phyloP scores from a whole-genome alignment of 2,329 filamentous ascomycete species.

The Trichoderma pleuroti region DNA sequence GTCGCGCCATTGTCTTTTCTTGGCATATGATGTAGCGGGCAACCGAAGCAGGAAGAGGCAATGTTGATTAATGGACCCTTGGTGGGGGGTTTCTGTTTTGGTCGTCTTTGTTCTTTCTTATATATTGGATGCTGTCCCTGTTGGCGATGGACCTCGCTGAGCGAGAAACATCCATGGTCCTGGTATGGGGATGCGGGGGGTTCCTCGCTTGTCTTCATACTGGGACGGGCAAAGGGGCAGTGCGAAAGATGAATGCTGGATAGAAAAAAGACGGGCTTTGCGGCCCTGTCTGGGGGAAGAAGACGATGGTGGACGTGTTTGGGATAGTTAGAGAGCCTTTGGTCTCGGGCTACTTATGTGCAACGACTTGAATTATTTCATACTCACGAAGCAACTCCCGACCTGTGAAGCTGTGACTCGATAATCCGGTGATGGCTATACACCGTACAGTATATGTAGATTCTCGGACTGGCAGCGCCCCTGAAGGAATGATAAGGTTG shows the following conservation, averaged over 20 bases:
- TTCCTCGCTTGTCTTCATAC: not conserved
- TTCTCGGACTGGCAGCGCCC: not conserved
- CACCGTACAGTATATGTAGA: not conserved
- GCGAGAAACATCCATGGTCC: not conserved
- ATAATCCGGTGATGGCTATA: not conserved
- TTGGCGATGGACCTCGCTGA: not conserved
- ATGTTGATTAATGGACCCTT: not conserved
- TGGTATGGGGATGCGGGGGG: not conserved
- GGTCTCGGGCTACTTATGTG: conserved; percentile 1
- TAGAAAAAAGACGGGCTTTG: not conserved
- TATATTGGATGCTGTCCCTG: not conserved
- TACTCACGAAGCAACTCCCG: not conserved
- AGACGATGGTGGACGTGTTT: not conserved
- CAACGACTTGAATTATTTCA: conserved; percentile 1
- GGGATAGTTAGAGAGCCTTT: conserved; percentile 1
- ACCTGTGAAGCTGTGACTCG: not conserved
- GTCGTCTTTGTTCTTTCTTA: not conserved
- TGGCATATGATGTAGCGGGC: not conserved
- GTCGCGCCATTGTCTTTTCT: not conserved
- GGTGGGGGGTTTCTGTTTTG: not conserved
- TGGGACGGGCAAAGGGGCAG: not conserved
- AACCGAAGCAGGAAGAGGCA: not conserved
- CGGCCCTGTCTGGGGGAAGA: not conserved
- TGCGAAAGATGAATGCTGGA: not conserved
- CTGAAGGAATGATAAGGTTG: not conserved